Conservation (phyloP, 2,329 filamentous ascomycete genomes). For the Berkeleyomyces rouxiae region DNA sequence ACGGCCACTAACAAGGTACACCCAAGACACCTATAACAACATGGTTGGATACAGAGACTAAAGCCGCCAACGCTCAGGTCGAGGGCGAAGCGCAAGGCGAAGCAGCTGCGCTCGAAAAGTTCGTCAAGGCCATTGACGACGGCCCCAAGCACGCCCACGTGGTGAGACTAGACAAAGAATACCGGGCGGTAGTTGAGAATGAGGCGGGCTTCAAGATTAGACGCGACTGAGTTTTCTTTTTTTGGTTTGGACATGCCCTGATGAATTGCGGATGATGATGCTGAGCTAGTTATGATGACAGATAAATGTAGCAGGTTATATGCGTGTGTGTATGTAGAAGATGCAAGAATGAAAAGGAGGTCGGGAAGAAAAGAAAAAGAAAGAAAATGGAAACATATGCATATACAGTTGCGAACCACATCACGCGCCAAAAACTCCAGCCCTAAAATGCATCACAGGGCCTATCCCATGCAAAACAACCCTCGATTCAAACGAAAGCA, state of each 20-base stretch:
- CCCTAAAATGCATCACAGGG: not conserved
- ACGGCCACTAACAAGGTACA: slow-evolving; percentile 37
- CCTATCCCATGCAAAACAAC: not conserved
- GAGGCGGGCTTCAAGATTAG: slow-evolving; percentile 51
- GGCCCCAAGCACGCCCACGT: slow-evolving; percentile 62
- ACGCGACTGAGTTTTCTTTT: slow-evolving; percentile 16
- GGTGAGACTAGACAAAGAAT: slow-evolving; percentile 52
- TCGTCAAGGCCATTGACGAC: slow-evolving; percentile 57
- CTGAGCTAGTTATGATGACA: slow-evolving; percentile 1
- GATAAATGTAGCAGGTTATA: not conserved
- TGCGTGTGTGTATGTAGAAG: not conserved
- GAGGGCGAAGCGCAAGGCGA: slow-evolving; percentile 76
- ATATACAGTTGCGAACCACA: not conserved
- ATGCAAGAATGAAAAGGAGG: slow-evolving; percentile 3
- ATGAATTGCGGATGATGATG: not conserved
- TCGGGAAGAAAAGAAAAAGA: not conserved
- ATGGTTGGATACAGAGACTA: not conserved
- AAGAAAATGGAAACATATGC: not conserved
- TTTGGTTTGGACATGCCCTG: not conserved
- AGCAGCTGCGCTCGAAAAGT: slow-evolving; percentile 44
- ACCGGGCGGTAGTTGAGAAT: slow-evolving; percentile 45
- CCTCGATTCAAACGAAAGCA: not conserved
- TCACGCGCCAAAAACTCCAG: not conserved
- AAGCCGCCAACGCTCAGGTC: slow-evolving; percentile 38
- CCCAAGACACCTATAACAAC: not conserved